phyloP scores from a whole-genome alignment of 2,329 filamentous ascomycete species.

The Ceratocystis albifundus region DNA sequence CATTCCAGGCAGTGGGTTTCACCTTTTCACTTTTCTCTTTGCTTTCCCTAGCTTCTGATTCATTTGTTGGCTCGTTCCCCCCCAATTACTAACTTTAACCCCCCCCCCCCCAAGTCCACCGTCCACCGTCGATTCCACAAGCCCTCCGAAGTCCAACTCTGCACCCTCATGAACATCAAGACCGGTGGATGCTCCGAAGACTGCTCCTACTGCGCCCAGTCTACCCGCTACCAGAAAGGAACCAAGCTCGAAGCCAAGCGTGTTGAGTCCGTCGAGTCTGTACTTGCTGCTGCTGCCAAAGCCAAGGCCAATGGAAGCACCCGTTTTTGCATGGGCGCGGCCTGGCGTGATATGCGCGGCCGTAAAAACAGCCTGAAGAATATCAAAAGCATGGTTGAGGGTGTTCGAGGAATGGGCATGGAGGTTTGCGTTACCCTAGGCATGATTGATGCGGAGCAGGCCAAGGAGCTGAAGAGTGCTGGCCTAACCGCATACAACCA shows the following conservation, averaged over 20 bases:
- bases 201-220: constrained; percentile 87
- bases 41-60: background rate
- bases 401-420: constrained; percentile 72
- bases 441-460: constrained; percentile 77
- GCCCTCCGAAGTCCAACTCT: constrained; percentile 75
- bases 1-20: constrained; percentile 55
- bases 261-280: constrained; percentile 66
- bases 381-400: constrained; percentile 74
- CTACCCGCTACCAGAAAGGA: constrained; percentile 64
- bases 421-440: constrained; percentile 88
- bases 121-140: constrained; percentile 79
- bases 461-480: constrained; percentile 68
- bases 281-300: constrained; percentile 63
- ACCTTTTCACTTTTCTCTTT: background rate
- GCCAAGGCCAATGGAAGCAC: constrained; percentile 78
- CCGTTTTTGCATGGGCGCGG: constrained; percentile 89
- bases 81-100: background rate
- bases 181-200: constrained; percentile 86
- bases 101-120: constrained; percentile 57
- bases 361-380: constrained; percentile 74
- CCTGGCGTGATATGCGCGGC: constrained; percentile 88
- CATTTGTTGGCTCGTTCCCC: background rate
- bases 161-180: constrained; percentile 94
- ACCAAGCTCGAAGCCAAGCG: constrained; percentile 70
- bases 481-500: constrained; percentile 89